Conservation (phyloP, 441 rosid genomes). For the Eutrema salsugineum region DNA sequence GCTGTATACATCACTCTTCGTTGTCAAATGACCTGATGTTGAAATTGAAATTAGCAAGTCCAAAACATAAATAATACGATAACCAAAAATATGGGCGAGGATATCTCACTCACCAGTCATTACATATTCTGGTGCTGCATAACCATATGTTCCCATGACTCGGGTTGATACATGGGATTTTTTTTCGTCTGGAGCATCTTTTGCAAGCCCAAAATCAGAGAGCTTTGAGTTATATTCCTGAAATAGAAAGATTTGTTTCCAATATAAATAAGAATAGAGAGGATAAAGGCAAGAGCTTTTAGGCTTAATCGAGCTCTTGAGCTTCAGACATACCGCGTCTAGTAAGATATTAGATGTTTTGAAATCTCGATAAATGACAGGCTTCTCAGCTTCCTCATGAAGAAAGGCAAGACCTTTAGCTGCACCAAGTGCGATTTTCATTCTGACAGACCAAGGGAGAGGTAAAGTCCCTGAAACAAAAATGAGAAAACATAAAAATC, state of each 20-base stretch:
- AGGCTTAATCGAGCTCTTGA: background rate
- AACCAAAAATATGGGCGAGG: background rate
- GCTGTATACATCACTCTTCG: conserved; percentile 75
- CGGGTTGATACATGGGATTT: conserved; percentile 37
- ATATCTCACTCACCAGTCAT: conserved; percentile 33
- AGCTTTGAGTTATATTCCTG: conserved; percentile 38
- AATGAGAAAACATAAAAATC: background rate
- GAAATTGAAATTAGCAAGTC: background rate
- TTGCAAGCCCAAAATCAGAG: conserved; percentile 38
- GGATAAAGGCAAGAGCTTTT: background rate
- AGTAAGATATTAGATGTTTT: conserved; percentile 68
- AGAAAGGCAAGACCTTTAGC: conserved; percentile 75
- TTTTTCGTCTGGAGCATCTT: conserved; percentile 39
- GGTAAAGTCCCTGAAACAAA: conserved; percentile 65
- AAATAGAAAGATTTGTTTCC: background rate
- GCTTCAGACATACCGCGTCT: conserved; percentile 47
- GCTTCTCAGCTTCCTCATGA: conserved; percentile 74
- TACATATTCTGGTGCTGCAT: conserved; percentile 38
- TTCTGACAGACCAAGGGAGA: conserved; percentile 72
- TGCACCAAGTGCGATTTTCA: conserved; percentile 69
- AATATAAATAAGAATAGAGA: background rate
- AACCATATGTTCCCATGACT: conserved; percentile 40
- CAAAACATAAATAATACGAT: background rate
- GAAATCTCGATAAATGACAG: conserved; percentile 71
- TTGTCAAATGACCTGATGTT: conserved; percentile 54